Base-by-base conservation (phyloP, 257 asterid species). In the Solanum okadae region DNA sequence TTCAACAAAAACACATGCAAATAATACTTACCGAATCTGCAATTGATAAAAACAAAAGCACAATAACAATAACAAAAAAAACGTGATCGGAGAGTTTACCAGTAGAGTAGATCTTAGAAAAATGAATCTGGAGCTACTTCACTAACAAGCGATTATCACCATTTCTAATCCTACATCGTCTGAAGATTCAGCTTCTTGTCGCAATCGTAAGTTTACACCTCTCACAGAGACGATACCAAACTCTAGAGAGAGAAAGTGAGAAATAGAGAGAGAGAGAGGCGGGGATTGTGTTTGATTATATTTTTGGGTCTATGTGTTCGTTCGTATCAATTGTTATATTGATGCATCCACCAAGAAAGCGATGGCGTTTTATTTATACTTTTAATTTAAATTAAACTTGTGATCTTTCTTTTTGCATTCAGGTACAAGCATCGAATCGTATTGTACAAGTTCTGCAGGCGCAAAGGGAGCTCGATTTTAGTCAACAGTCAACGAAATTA, bases 81-180 rank as follows among this genome's bases (percentile, higher is more conserved):
- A 86, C 15, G 84, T 90, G 95, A 93, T 92, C 92, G 92, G 90
- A 83, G 90, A 94, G 89, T 79, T 88, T 88, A 93, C 94, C 94
- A 86, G 89, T 90, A 81, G 68, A 89, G 92, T 93, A 93, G 98
- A 95, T 95, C 96, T 92, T 86, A 91, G 92, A 90, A 90, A 44
- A 81, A 49, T 89, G 91, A 89, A 93, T 87, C 93, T 91, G 91
- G 87, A 88, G 89, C 88, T 68, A 84, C 88, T 67, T 83, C 71
- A 84, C 38, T 86, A 49, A 77, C 35, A 33, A 49, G 68, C 14
- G 29, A 82, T 65, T 84, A 65, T 37, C 88, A 89, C 96, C 95
- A 94, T 94, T 94, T 75, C 88, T 89, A 93, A 93, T 92, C 92
- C 91, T 87, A 86, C 88, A 70, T 73, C 77, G 38, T 9, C 86